Base-by-base conservation (phyloP, 805 yeast genomes). In the Hemisphaericaspora nanyangensis region DNA sequence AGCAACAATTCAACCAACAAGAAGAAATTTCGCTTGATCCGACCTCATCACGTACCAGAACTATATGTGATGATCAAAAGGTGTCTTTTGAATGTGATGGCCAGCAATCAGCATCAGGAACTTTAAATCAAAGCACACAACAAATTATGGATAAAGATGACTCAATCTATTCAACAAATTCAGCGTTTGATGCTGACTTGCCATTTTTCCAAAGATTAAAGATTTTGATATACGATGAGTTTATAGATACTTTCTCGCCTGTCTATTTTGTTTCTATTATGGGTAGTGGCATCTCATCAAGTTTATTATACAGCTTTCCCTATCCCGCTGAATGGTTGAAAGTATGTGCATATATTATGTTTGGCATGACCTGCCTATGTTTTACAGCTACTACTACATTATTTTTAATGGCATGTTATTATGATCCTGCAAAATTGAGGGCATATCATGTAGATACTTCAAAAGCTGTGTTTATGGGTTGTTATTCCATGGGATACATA, bases 241-340 rank as follows among this genome's bases (percentile, higher is more conserved):
- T 35, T 25, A 31, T 37, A 3, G 33, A 39, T 17, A 54, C 53
- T 16, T 65, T 63, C 42, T 32, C 55, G 8, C 85, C 87, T 1
- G 68, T 69, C 6, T 81, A 80, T 72, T 87, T 81, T 60, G 82
- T 84, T 18, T 68, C 79, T 35, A 75, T 80, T n/a, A 89, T 89
- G 96, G 96, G 95, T 2, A 74, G 82, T 3, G 95, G 96, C 1
- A 85, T 88, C 29, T 65, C 86, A 1, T 65, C 85, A 4, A 56
- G 75, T 28, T 63, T 86, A 4, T 65, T 89, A 27, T 74, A 77
- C 56, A 56, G 66, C 25, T 88, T 82, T 55, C 88, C 95, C 0
- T 84, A 77, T 51, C 72, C 69, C 2, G 73, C 80, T 0, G 56
- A 62, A 8, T 82, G 89, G 88, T 62, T 83, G 26, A 50, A 62